Conservation (phyloP, 1,284 basidiomycete genomes). For the Phenoliferia sp. region DNA sequence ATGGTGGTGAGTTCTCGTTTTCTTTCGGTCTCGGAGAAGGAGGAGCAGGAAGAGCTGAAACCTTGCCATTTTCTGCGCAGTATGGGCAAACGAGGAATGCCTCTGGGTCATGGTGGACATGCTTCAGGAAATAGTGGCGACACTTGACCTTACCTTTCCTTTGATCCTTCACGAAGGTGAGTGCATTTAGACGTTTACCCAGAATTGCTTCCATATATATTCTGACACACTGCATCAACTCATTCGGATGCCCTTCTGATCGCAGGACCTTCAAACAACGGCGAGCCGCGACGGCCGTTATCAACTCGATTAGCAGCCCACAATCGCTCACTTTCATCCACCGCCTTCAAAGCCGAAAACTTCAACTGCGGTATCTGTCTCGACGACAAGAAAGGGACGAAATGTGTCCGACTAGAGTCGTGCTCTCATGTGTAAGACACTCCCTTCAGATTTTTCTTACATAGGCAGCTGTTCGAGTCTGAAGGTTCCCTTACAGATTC, state of each 20-base stretch:
- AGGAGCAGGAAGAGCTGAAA: conserved; percentile 1
- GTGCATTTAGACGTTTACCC: no score
- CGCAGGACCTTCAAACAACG: no score
- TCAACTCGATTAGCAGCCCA: background rate
- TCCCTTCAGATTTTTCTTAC: background rate
- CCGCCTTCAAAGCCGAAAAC: conserved; percentile 4
- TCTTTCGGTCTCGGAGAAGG: background rate
- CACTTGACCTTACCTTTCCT: conserved; percentile 8
- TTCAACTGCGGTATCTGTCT: conserved; percentile 17
- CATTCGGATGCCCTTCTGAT: no score
- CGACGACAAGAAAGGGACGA: background rate
- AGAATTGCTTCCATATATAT: no score
- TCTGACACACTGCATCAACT: no score
- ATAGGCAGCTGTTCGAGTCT: no score
- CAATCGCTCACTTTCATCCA: background rate
- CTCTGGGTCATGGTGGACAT: conserved; percentile 23
- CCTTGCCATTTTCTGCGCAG: background rate
- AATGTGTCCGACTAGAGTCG: background rate
- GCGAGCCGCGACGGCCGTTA: background rate
- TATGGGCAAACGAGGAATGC: conserved; percentile 19
- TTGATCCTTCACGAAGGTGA: background rate
- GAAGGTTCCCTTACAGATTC: conserved; percentile 66
- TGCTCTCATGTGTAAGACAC: background rate
- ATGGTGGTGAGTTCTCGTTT: background rate
- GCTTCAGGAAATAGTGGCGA: conserved; percentile 4